Conservation (phyloP, 1,139 yeast genomes). For the Scheffersomyces illinoinensis region DNA sequence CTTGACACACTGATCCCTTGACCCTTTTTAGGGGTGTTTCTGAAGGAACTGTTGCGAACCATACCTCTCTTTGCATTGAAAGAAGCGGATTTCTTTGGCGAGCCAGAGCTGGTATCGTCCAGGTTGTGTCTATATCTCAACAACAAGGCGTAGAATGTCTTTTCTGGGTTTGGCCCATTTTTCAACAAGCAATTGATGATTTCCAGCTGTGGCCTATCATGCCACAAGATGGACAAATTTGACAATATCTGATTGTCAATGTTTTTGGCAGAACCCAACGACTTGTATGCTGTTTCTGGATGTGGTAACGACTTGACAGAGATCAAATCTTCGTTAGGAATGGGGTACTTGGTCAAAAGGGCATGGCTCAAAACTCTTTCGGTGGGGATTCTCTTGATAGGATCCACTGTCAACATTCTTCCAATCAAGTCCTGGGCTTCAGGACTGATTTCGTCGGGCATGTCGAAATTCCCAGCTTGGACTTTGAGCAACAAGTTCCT, state of each 20-base stretch:
- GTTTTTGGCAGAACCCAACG: conserved; percentile 46
- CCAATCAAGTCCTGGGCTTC: conserved; percentile 75
- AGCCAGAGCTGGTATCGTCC: conserved; percentile 23
- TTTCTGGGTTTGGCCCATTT: conserved; percentile 67
- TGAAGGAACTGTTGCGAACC: conserved; percentile 11
- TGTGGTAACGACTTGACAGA: conserved; percentile 59
- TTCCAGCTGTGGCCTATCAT: conserved; percentile 60
- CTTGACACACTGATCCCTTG: conserved; percentile 16
- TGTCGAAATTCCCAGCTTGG: conserved; percentile 70
- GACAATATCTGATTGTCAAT: conserved; percentile 66
- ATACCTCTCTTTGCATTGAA: conserved; percentile 22
- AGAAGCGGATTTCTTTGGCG: conserved; percentile 19
- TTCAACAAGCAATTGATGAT: conserved; percentile 55
- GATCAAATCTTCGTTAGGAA: conserved; percentile 50
- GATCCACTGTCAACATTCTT: conserved; percentile 78
- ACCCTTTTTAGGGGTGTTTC: conserved; percentile 17
- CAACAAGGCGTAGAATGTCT: conserved; percentile 70
- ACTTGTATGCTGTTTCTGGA: conserved; percentile 59
- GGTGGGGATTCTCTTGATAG: conserved; percentile 72
- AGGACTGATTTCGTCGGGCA: conserved; percentile 63
- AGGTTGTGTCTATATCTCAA: conserved; percentile 55
- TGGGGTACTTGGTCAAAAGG: conserved; percentile 61
- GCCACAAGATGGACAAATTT: conserved; percentile 74
- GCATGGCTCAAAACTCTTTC: conserved; percentile 78
- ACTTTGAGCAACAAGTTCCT: conserved; percentile 69